Percentiles rank a stretch among this genome's conserved stretches.
Conservation (phyloP, 805 yeast species). For the Zygosaccharomyces rouxii region DNA sequence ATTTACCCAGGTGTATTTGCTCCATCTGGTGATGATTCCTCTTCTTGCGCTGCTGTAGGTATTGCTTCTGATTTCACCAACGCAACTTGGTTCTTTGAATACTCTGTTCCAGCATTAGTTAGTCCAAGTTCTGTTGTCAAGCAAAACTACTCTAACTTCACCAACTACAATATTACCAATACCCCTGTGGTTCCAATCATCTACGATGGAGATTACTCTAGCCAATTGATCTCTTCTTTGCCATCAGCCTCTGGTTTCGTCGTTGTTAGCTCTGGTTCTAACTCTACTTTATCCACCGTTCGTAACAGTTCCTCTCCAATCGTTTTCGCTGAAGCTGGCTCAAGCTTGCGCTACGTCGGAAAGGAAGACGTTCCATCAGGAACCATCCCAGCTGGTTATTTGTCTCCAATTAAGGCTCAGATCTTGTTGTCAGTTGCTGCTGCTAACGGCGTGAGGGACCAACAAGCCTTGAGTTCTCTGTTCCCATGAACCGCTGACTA, state of each 20-base stretch:
- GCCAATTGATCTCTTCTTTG: conserved; percentile 15
- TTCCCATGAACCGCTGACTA: conserved; percentile 10
- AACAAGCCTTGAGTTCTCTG: conserved; percentile 2
- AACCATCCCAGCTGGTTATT: conserved; percentile 31
- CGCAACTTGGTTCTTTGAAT: conserved; percentile 27
- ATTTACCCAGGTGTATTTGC: conserved; percentile 30
- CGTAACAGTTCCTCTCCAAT: conserved; percentile 21
- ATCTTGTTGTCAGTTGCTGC: conserved; percentile 30
- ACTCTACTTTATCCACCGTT: conserved; percentile 19
- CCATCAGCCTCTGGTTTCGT: conserved; percentile 25
- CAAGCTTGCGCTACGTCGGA: conserved; percentile 17
- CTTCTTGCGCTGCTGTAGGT: conserved; percentile 26
- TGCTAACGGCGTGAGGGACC: conserved; percentile 23
- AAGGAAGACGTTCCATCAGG: conserved; percentile 21
- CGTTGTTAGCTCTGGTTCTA: conserved; percentile 18
- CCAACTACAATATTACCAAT: conserved; percentile 12
- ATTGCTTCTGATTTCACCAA: conserved; percentile 14
- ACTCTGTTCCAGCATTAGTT: conserved; percentile 21
- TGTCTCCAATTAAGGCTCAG: conserved; percentile 33
- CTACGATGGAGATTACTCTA: conserved; percentile 25
- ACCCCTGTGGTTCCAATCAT: conserved; percentile 27
- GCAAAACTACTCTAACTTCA: conserved; percentile 23
- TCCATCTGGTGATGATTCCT: conserved; percentile 16
- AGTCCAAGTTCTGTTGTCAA: conserved; percentile 21
- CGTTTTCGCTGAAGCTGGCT: conserved; percentile 28